Percentiles rank a stretch among this genome's conserved stretches.
These are phyloP conservation scores for Neopestalotiopsis sp. DNA, from an alignment of 2,329 filamentous ascomycete genomes.

Conservation along the genomic window DNA sequence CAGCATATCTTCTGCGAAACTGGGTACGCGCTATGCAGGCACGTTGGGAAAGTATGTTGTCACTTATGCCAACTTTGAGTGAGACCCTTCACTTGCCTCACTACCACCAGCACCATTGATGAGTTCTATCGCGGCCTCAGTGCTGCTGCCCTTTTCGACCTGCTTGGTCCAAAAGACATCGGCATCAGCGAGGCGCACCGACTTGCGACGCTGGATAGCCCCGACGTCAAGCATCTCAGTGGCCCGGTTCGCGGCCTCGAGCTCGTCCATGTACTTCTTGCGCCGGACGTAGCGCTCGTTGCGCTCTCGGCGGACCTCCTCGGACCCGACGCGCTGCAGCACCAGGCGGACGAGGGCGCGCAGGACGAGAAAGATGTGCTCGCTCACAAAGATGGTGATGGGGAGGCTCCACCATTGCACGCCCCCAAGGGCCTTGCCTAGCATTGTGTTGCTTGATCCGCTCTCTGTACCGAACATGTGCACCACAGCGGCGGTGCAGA, in stretches of 20 bases:
- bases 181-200: slow-evolving; percentile 29
- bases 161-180: slow-evolving; percentile 48
- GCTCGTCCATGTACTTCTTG: slow-evolving; percentile 42
- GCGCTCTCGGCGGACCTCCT: slow-evolving; percentile 45
- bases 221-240: slow-evolving; percentile 38
- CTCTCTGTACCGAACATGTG: slow-evolving; percentile 71
- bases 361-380: slow-evolving; percentile 72
- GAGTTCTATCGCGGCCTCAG: slow-evolving; percentile 37
- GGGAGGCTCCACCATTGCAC: slow-evolving; percentile 70
- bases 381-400: slow-evolving; percentile 73
- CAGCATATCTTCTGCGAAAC: neutral
- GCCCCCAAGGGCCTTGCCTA: slow-evolving; percentile 37
- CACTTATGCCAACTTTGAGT: neutral
- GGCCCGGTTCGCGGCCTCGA: slow-evolving; percentile 43
- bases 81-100: neutral
- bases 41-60: neutral
- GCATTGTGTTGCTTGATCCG: slow-evolving; percentile 43
- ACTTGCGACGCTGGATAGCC: slow-evolving; percentile 42
- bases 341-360: slow-evolving; percentile 46
- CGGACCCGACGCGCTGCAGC: slow-evolving; percentile 44
- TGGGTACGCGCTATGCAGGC: too few species aligned
- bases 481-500: slow-evolving; percentile 74
- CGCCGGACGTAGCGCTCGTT: slow-evolving; percentile 43
- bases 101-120: slow-evolving; percentile 33
- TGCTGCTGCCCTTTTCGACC: slow-evolving; percentile 43